Evolutionary conservation across 1,139 yeast genomes (phyloP).

Genomic region (Kodamaea alishanica): DNA sequence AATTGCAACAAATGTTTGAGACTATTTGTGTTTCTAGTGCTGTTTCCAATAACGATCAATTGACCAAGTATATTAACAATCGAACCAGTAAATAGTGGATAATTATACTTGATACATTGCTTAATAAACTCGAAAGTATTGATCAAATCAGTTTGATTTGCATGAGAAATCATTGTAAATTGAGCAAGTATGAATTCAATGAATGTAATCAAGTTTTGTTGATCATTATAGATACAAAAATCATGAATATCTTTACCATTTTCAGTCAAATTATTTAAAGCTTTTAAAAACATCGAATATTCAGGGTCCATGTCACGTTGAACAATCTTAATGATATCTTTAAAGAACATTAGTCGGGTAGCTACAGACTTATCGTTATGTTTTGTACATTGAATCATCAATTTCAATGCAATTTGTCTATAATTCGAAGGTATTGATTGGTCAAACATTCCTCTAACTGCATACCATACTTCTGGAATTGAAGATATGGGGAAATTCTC

Average conservation of each 20-base stretch:
- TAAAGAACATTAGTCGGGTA: slow-evolving; percentile 53
- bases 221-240: slow-evolving; percentile 46
- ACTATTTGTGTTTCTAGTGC: slow-evolving; percentile 40
- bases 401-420: slow-evolving; percentile 51
- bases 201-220: slow-evolving; percentile 41
- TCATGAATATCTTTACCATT: slow-evolving; percentile 62
- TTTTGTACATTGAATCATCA: slow-evolving; percentile 55
- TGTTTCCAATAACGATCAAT: slow-evolving; percentile 44
- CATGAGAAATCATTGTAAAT: neutral
- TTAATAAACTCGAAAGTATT: slow-evolving; percentile 35
- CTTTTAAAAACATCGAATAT: slow-evolving; percentile 51
- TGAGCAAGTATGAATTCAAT: slow-evolving; percentile 13
- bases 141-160: slow-evolving; percentile 10
- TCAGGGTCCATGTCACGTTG: slow-evolving; percentile 41
- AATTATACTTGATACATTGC: slow-evolving; percentile 49
- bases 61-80: slow-evolving; percentile 45
- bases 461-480: slow-evolving; percentile 74
- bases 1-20: slow-evolving; percentile 42
- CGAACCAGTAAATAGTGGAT: slow-evolving; percentile 29
- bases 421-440: slow-evolving; percentile 34
- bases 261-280: slow-evolving; percentile 52
- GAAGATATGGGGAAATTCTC: slow-evolving; percentile 53
- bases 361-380: slow-evolving; percentile 49
- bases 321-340: slow-evolving; percentile 45
- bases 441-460: slow-evolving; percentile 55